Base-by-base conservation (phyloP, 2,329 filamentous ascomycete species). In the Didymella arachidicola region DNA sequence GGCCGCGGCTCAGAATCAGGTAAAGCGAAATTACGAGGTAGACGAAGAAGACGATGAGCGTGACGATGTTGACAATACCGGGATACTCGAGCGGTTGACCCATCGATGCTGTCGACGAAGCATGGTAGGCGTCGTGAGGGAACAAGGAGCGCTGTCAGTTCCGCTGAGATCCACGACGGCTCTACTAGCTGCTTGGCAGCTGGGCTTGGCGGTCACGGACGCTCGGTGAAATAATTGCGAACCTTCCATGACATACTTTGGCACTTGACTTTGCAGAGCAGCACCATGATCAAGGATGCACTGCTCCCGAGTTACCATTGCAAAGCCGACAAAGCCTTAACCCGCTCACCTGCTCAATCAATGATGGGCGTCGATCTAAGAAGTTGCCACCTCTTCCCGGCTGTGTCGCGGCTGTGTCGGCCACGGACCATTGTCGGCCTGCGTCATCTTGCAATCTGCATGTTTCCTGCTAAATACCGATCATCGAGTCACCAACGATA, bases 11-110 rank as follows among this genome's bases (percentile, higher is more conserved):
- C 25, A 64, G 29, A 42, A 69, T 64, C 19, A 75, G 68, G 55
- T 62, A 74, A 38, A 72, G 55, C 29, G 72, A 70, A 43, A 72
- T 47, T 58, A 60, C 57, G 32, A 73, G 61, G 52, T 73, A 75
- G 60, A 71, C 46, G 61, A 70, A 71, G 66, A 71, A 74, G 47
- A 75, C 48, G 57, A 72, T 51, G 45, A 76, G 70, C 32, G 72
- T 75, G 56, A 72, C 63, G 39, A 74, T 68, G 62, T 75, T 75
- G 63, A 76, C 70, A 49, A 70, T 64, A 53, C 64, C 71, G 57
- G 65, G 60, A 60, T 74, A 72, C 41, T 49, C 39, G 53, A 71
- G 47, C 57, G 55, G 41, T 45, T 53, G 49, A 58, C 55, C 69
- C 69, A 71, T 72, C 52, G 61, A 62, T 54, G 60, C 56, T 43